Evolutionary conservation across 352 stramenopile genomes (phyloP).

Genomic region (Chrysophaeum taylorii): DNA sequence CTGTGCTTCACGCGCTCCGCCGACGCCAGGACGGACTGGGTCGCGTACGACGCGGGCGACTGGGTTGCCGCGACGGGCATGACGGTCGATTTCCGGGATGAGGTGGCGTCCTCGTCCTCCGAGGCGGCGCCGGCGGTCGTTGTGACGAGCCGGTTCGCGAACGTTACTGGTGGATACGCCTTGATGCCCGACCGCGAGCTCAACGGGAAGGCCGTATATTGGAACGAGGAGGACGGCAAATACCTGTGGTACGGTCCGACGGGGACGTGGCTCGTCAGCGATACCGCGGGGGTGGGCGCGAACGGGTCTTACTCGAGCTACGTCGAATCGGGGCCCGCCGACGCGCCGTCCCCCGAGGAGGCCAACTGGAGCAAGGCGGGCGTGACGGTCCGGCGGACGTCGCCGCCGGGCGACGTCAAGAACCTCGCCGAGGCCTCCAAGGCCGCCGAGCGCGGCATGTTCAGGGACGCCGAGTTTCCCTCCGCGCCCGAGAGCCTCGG

Average conservation of each 20-base stretch:
- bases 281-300: background rate
- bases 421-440: background rate
- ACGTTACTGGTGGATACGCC: background rate
- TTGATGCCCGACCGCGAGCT: background rate
- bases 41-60: too few relatives aligned
- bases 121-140: background rate
- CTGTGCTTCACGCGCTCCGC: too few relatives aligned
- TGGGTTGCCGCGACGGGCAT: too few relatives aligned
- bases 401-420: too few relatives aligned
- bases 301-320: background rate
- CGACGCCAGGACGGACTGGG: too few relatives aligned
- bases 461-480: background rate
- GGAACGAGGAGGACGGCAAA: background rate
- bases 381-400: background rate
- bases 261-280: background rate
- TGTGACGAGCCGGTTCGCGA: background rate
- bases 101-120: too few relatives aligned
- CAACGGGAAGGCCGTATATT: background rate
- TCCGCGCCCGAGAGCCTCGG: background rate
- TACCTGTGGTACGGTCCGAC: background rate
- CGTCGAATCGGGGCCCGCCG: background rate
- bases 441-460: background rate
- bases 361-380: background rate
- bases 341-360: background rate
- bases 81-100: too few relatives aligned